Percentiles rank a stretch among this genome's conserved stretches.
Conservation (phyloP, 345 rosid genomes). For the Acer campestre region DNA sequence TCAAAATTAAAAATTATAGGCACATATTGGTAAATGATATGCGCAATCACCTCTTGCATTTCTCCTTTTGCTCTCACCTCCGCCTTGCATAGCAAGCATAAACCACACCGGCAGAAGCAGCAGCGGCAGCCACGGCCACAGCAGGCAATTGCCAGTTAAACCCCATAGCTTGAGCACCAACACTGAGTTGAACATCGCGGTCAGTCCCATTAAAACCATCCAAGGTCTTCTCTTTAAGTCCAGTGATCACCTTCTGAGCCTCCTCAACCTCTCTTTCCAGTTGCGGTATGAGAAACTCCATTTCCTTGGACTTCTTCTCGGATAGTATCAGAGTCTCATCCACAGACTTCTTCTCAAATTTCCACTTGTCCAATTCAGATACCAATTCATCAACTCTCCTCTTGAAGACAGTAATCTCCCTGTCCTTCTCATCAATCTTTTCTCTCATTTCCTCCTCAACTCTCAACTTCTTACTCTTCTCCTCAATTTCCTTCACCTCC, state of each 20-base stretch:
- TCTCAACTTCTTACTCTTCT: slow-evolving; percentile 62
- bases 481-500: slow-evolving; percentile 62
- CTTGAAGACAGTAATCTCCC: slow-evolving; percentile 41
- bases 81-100: slow-evolving; percentile 51
- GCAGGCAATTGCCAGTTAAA: slow-evolving; percentile 45
- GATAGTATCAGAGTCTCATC: slow-evolving; percentile 40
- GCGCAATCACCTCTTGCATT: slow-evolving; percentile 19
- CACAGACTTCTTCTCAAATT: slow-evolving; percentile 37
- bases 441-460: slow-evolving; percentile 66
- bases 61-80: slow-evolving; percentile 17
- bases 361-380: slow-evolving; percentile 39
- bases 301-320: slow-evolving; percentile 28
- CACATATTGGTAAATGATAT: slow-evolving; percentile 9
- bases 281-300: slow-evolving; percentile 40
- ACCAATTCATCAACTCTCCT: slow-evolving; percentile 47
- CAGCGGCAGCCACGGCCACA: slow-evolving; percentile 45
- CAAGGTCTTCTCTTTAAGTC: slow-evolving; percentile 42
- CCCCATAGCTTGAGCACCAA: slow-evolving; percentile 23
- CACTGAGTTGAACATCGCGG: slow-evolving; percentile 9
- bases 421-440: slow-evolving; percentile 51
- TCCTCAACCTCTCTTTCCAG: slow-evolving; percentile 48
- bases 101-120: slow-evolving; percentile 51
- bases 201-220: slow-evolving; percentile 40
- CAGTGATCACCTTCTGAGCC: slow-evolving; percentile 35
- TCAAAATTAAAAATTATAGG: slow-evolving; percentile 35